phyloP scores from a whole-genome alignment of 129 eudicot genomes.

The Arctium minus region DNA sequence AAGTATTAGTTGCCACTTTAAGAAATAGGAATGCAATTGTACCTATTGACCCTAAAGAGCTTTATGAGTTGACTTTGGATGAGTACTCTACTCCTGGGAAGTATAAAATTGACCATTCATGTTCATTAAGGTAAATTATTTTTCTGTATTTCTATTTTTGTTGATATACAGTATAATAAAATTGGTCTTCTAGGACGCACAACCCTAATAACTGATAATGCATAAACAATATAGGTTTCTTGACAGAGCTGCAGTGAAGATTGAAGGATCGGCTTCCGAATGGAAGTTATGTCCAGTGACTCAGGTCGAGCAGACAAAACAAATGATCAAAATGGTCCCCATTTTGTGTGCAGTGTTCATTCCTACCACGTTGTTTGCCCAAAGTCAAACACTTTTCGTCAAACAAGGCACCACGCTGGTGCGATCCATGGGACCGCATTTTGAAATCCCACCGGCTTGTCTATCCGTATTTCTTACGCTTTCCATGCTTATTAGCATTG shows the following conservation, averaged over 20 bases:
- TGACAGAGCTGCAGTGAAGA: conserved; percentile 50
- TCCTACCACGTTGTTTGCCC: conserved; percentile 54
- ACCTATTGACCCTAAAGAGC: conserved; percentile 54
- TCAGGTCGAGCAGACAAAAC: conserved; percentile 70
- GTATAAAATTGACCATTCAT: conserved; percentile 39
- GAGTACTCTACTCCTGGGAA: conserved; percentile 41
- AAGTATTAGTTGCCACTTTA: conserved; percentile 48
- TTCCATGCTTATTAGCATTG: conserved; percentile 48
- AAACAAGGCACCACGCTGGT: conserved; percentile 61
- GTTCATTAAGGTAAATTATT: conserved; percentile 34
- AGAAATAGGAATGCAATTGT: conserved; percentile 41
- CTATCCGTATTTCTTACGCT: conserved; percentile 48
- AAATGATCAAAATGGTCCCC: conserved; percentile 62
- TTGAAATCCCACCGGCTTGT: conserved; percentile 64
- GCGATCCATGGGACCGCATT: conserved; percentile 47
- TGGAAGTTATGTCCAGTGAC: conserved; percentile 57
- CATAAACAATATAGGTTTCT: conserved; percentile 32
- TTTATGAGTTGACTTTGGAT: conserved; percentile 49
- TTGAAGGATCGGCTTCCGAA: conserved; percentile 15
- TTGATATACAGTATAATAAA: background rate
- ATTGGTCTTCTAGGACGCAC: background rate
- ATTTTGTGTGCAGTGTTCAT: conserved; percentile 40
- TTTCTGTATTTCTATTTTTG: background rate
- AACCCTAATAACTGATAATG: background rate
- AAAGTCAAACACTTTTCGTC: conserved; percentile 49